These are phyloP conservation scores for Lipomyces lipofer DNA, from an alignment of 805 yeast genomes.

Conservation along the genomic window DNA sequence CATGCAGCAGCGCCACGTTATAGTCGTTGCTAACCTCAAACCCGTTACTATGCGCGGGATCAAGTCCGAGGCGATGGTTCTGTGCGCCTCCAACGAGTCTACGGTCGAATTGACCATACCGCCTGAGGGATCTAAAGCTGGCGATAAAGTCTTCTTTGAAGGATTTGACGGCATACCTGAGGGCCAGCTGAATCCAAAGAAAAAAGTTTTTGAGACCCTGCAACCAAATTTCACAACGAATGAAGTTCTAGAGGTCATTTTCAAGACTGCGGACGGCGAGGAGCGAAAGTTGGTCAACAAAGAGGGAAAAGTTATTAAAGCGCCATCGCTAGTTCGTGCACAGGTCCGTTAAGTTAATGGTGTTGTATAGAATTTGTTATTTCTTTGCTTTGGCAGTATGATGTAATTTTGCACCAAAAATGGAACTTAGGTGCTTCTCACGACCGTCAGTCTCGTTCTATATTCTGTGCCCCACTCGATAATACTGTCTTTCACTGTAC, in stretches of 20 bases:
- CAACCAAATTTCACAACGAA: conserved; percentile 90
- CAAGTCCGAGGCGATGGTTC: conserved; percentile 93
- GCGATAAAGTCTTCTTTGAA: conserved; percentile 95
- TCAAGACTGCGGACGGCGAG: conserved; percentile 63
- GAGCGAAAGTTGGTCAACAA: conserved; percentile 67
- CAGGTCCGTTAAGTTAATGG: conserved; percentile 69
- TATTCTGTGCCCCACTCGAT: no score
- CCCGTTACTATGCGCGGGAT: conserved; percentile 98
- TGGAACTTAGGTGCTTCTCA: no score
- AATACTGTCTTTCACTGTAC: no score
- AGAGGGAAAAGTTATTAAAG: conserved; percentile 75
- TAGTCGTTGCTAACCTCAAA: conserved; percentile 91
- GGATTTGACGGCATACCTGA: conserved; percentile 88
- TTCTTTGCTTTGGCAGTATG: not conserved
- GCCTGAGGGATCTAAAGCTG: conserved; percentile 88
- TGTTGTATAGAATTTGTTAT: not conserved
- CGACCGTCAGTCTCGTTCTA: no score
- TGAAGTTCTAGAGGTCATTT: conserved; percentile 73
- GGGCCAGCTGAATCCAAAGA: conserved; percentile 92
- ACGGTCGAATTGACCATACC: conserved; percentile 94
- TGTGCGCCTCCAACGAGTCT: conserved; percentile 70
- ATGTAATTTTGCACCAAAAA: not conserved
- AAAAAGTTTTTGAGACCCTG: conserved; percentile 93
- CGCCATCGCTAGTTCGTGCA: conserved; percentile 70
- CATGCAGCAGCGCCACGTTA: conserved; percentile 87